Percentiles rank a stretch among this genome's conserved stretches.
Conservation (phyloP, 352 stramenopile species). For the Pythium sukuiense region DNA sequence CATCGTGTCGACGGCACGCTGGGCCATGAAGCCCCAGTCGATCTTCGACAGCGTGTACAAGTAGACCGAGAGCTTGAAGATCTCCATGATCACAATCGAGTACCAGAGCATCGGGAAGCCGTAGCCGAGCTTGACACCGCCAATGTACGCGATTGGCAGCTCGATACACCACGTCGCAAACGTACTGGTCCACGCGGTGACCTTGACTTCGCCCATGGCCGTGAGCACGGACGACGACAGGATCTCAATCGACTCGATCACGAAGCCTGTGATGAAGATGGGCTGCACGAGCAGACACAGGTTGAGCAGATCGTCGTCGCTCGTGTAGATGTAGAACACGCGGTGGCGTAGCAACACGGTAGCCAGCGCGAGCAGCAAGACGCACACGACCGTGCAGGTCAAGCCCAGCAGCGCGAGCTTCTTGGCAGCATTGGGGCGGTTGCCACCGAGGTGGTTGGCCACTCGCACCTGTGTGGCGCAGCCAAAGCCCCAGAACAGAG, state of each 20-base stretch:
- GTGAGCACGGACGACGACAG: slow-evolving; percentile 45
- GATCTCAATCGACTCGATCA: slow-evolving; percentile 57
- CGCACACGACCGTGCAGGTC: slow-evolving; percentile 48
- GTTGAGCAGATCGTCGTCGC: slow-evolving; percentile 44
- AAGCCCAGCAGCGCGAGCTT: slow-evolving; percentile 64
- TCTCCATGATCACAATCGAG: slow-evolving; percentile 45
- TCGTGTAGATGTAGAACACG: slow-evolving; percentile 53
- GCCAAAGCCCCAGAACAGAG: slow-evolving; percentile 79
- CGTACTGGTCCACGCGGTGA: slow-evolving; percentile 44
- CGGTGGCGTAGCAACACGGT: slow-evolving; percentile 35
- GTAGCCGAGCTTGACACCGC: slow-evolving; percentile 39
- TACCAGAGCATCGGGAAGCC: slow-evolving; percentile 53
- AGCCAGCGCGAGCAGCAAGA: slow-evolving; percentile 41
- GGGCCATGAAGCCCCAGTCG: slow-evolving; percentile 49
- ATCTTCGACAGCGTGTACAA: slow-evolving; percentile 35
- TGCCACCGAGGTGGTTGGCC: slow-evolving; percentile 73
- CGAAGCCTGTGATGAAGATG: slow-evolving; percentile 49
- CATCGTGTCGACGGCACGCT: slow-evolving; percentile 40
- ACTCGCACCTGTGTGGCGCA: slow-evolving; percentile 78
- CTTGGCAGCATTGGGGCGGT: slow-evolving; percentile 62
- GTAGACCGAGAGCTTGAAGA: slow-evolving; percentile 45
- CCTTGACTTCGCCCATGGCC: slow-evolving; percentile 54
- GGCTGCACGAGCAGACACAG: slow-evolving; percentile 48
- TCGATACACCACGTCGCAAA: slow-evolving; percentile 52
- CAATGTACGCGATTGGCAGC: slow-evolving; percentile 49